Evolutionary conservation across 345 rosid genomes (phyloP).

Genomic region (Pelargonium nanum): DNA sequence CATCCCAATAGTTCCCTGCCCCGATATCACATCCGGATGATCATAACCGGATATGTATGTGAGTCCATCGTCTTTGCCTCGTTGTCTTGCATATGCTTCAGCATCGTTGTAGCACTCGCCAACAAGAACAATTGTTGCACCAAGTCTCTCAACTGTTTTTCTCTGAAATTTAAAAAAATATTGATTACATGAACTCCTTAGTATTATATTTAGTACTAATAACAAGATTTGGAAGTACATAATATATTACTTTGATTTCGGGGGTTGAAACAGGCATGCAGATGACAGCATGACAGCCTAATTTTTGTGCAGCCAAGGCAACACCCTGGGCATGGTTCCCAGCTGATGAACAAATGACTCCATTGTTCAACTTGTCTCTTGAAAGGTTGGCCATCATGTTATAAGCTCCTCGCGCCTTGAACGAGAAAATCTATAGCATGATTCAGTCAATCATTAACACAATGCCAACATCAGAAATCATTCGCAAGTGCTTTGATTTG

Average conservation of each 20-base stretch:
- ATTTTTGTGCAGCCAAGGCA: constrained; percentile 67
- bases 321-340: constrained; percentile 99
- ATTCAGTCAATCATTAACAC: too few species aligned
- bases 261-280: constrained; percentile 93
- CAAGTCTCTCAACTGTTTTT: constrained; percentile 72
- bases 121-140: constrained; percentile 68
- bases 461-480: too few species aligned
- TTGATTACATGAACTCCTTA: too few species aligned
- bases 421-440: constrained; percentile 68
- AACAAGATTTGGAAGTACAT: too few species aligned
- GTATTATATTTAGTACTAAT: too few species aligned
- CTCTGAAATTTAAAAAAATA: constrained; percentile 35
- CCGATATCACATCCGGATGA: constrained; percentile 84
- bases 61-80: constrained; percentile 53
- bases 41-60: constrained; percentile 91
- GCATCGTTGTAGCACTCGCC: constrained; percentile 96
- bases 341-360: constrained; percentile 92
- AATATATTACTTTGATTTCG: constrained; percentile 59
- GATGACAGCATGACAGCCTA: constrained; percentile 69
- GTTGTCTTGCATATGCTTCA: constrained; percentile 67
- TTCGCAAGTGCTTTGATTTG: too few species aligned
- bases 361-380: constrained; percentile 50
- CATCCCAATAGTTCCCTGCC: constrained; percentile 98
- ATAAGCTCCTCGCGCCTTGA: constrained; percentile 92
- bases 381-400: constrained; percentile 94